Conservation (phyloP, 1,284 basidiomycete genomes). For the Irpex rosettiformis region DNA sequence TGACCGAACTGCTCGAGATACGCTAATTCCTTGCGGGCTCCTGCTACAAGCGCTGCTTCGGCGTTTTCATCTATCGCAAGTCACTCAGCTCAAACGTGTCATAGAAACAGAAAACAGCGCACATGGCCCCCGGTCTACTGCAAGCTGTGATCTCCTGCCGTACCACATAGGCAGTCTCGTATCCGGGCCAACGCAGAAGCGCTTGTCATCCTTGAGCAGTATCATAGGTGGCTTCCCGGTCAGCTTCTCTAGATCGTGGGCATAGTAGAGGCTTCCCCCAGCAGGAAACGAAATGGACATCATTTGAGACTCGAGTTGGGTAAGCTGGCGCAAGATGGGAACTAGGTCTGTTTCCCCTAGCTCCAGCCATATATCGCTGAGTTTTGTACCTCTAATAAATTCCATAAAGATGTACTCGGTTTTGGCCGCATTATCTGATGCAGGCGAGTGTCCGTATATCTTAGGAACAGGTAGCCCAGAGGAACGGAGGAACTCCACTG, state of each 20-base stretch:
- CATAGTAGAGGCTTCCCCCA: slow-evolving; percentile 6
- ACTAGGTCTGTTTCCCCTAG: slow-evolving; percentile 20
- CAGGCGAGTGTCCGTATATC: slow-evolving; percentile 39
- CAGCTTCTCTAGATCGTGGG: slow-evolving; percentile 35
- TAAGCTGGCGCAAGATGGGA: slow-evolving; percentile 8
- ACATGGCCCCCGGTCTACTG: slow-evolving; percentile 45
- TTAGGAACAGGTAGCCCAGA: slow-evolving; percentile 11
- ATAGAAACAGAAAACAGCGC: slow-evolving; percentile 32
- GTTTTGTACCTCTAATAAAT: slow-evolving; percentile 36
- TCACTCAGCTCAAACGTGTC: slow-evolving; percentile 27
- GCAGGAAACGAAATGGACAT: slow-evolving; percentile 13
- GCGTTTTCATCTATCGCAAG: slow-evolving; percentile 37
- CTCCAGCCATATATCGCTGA: slow-evolving; percentile 40
- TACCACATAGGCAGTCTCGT: slow-evolving; percentile 37
- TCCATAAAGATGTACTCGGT: slow-evolving; percentile 51
- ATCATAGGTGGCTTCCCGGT: slow-evolving; percentile 28
- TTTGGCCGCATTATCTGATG: slow-evolving; percentile 40
- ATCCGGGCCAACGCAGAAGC: slow-evolving; percentile 46
- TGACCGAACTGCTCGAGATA: slow-evolving; percentile 43
- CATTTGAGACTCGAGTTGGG: slow-evolving; percentile 8
- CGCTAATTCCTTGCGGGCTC: slow-evolving; percentile 42
- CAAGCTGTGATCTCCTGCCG: slow-evolving; percentile 40
- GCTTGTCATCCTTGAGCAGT: slow-evolving; percentile 32
- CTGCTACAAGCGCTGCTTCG: slow-evolving; percentile 38
- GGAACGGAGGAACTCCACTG: slow-evolving; percentile 11